A percentile compares a stretch with the other conserved stretches of the same genome.
Evolutionary conservation across 2,329 filamentous ascomycete genomes (phyloP).

Genomic region (Pyrenochaeta sp.): DNA sequence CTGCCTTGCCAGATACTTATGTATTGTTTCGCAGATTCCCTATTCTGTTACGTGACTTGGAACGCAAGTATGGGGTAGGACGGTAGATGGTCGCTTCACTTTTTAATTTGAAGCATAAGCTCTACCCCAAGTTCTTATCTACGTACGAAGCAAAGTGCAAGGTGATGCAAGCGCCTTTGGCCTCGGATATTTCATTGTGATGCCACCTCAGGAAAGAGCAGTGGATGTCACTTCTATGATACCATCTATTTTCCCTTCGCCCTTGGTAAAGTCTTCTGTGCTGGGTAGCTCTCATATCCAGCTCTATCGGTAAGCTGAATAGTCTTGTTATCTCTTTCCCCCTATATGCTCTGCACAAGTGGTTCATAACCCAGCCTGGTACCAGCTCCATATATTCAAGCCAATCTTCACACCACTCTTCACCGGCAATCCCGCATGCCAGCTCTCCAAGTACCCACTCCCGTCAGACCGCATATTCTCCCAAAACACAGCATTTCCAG

Average conservation of each 20-base stretch:
- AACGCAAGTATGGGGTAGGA: neutral
- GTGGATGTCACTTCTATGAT: too few relatives aligned
- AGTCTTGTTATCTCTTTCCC: too few relatives aligned
- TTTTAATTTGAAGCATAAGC: too few relatives aligned
- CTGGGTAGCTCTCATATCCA: too few relatives aligned
- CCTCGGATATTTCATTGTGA: too few relatives aligned
- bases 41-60: neutral
- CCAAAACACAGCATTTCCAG: conserved; percentile 70
- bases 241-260: too few relatives aligned
- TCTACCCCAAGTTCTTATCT: too few relatives aligned
- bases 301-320: too few relatives aligned
- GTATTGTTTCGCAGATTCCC: neutral
- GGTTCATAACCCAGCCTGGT: conserved; percentile 52
- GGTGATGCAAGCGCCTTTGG: too few relatives aligned
- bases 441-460: conserved; percentile 65
- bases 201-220: too few relatives aligned
- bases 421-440: conserved; percentile 69
- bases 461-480: conserved; percentile 66
- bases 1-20: neutral
- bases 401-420: conserved; percentile 65
- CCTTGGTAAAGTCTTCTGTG: too few relatives aligned
- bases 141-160: too few relatives aligned
- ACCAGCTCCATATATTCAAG: conserved; percentile 73
- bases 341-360: neutral
- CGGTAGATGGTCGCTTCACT: neutral